Percentiles rank a stretch among this genome's conserved stretches.
phyloP scores from a whole-genome alignment of 257 asterid genomes.

The Solanum ossicruentum region DNA sequence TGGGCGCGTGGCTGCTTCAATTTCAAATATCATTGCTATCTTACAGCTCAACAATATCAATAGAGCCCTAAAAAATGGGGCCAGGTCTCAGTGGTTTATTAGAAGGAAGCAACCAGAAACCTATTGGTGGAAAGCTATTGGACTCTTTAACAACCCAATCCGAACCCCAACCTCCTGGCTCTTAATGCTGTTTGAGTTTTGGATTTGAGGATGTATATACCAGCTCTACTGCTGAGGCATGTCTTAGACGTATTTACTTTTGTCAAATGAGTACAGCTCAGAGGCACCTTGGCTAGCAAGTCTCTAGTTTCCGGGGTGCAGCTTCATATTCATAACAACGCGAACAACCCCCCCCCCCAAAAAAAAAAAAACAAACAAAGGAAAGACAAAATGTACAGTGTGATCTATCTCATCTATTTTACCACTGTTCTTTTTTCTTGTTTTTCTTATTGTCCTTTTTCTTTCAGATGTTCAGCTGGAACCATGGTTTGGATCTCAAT shows the following conservation, averaged over 20 bases:
- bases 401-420: not conserved
- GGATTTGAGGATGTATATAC: not conserved
- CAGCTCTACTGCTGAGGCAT: not conserved
- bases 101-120: not conserved
- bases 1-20: too few species aligned
- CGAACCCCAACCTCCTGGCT: too few species aligned
- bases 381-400: not conserved
- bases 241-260: not conserved
- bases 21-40: not conserved
- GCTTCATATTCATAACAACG: not conserved
- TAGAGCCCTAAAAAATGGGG: not conserved
- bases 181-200: not conserved
- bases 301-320: not conserved
- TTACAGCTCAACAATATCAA: not conserved
- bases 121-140: not conserved
- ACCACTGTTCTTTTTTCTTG: not conserved
- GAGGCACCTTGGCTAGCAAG: not conserved
- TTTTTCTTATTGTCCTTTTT: not conserved
- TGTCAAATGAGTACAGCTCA: not conserved
- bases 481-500: conserved; percentile 96
- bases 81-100: too few species aligned
- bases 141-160: not conserved
- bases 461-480: conserved; percentile 61
- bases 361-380: not conserved
- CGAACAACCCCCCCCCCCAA: not conserved